Evolutionary conservation across 2,329 filamentous ascomycete genomes (phyloP).

Genomic region (Cytospora paraplurivora): DNA sequence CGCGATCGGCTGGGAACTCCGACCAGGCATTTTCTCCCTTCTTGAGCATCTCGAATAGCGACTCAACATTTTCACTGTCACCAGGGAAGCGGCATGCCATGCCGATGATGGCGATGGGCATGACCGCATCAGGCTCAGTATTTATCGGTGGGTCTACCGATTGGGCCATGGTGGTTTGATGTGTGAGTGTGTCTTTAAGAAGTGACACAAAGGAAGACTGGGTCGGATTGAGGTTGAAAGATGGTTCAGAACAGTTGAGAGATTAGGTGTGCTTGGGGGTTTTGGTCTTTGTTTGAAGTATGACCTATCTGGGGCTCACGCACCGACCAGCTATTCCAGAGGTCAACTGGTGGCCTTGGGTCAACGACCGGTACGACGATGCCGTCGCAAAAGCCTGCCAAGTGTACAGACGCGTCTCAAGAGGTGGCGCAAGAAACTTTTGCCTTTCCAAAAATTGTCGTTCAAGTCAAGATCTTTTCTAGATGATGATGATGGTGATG

Average conservation of each 20-base stretch:
- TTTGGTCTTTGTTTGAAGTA: not conserved
- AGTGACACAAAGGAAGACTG: not conserved
- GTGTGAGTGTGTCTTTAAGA: not conserved
- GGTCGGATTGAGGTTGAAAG: too few species aligned
- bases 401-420: not conserved
- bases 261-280: too few species aligned
- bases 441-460: not conserved
- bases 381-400: not conserved
- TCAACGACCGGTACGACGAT: not conserved
- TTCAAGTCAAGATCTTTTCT: not conserved
- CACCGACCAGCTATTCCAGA: not conserved
- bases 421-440: not conserved
- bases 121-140: slow-evolving; percentile 21
- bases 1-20: slow-evolving; percentile 65
- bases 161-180: slow-evolving; percentile 5
- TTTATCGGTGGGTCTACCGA: not conserved
- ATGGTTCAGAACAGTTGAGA: not conserved
- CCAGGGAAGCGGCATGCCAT: slow-evolving; percentile 67
- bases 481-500: too few species aligned
- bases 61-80: slow-evolving; percentile 57
- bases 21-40: slow-evolving; percentile 68
- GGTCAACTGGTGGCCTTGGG: not conserved
- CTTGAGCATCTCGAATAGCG: slow-evolving; percentile 69
- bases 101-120: slow-evolving; percentile 66
- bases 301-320: not conserved